Evolutionary conservation across 1,284 basidiomycete species (phyloP).

Genomic region (Prillingera fragicola): DNA sequence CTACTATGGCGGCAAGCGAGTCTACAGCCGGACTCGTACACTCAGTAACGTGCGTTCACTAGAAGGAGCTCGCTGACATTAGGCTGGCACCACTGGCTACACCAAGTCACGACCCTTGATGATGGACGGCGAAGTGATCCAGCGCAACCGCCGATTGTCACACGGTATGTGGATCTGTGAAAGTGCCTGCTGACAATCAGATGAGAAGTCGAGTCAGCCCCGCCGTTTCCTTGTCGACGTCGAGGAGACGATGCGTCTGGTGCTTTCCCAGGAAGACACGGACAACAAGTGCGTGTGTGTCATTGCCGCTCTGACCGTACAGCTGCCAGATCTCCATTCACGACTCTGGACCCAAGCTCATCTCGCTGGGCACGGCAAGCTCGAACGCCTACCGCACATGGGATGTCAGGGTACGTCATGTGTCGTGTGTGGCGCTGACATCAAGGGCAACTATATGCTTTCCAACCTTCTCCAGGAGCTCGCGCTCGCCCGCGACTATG

Average conservation of each 20-base stretch:
- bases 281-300: constrained; percentile 63
- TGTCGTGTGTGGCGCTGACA: constrained; percentile 8
- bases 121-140: constrained; percentile 69
- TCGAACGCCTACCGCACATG: constrained; percentile 97
- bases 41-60: constrained; percentile 65
- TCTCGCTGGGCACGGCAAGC: constrained; percentile 90
- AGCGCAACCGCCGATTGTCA: constrained; percentile 68
- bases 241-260: constrained; percentile 94
- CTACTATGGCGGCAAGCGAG: constrained; percentile 73
- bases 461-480: constrained; percentile 98
- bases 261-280: constrained; percentile 96
- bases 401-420: constrained; percentile 75
- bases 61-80: constrained; percentile 9
- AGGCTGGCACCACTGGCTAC: constrained; percentile 61
- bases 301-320: not conserved
- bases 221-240: constrained; percentile 94
- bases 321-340: constrained; percentile 80
- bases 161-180: constrained; percentile 53
- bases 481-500: constrained; percentile 91
- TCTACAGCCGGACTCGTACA: constrained; percentile 70
- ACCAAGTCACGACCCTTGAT: constrained; percentile 55
- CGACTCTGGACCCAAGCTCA: constrained; percentile 93
- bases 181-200: constrained; percentile 27
- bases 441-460: constrained; percentile 92
- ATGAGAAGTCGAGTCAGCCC: constrained; percentile 50